Conservation (phyloP, 805 yeast genomes). For the Ogataea wickerhamii region DNA sequence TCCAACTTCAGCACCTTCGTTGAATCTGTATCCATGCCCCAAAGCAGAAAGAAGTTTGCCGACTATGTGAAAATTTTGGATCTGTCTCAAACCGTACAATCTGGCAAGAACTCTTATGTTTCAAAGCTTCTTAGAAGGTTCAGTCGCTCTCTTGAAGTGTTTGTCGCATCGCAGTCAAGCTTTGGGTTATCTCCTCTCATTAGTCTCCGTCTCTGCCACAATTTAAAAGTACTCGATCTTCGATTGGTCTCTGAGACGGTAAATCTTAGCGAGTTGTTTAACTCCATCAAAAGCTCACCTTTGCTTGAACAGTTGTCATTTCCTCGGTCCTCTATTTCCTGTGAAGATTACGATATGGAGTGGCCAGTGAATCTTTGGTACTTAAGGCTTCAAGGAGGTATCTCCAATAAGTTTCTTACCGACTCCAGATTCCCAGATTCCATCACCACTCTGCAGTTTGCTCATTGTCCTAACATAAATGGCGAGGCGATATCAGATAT, state of each 20-base stretch:
- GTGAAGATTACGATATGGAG: constrained; percentile 51
- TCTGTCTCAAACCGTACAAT: constrained; percentile 75
- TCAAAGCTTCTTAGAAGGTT: constrained; percentile 81
- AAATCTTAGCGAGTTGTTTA: constrained; percentile 74
- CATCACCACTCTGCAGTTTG: constrained; percentile 67
- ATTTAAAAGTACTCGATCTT: constrained; percentile 64
- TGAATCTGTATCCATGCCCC: constrained; percentile 47
- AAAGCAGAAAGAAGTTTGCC: constrained; percentile 49
- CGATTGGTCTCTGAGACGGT: constrained; percentile 89
- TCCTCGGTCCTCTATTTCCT: constrained; percentile 81
- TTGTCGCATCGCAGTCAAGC: constrained; percentile 91
- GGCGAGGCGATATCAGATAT: constrained; percentile 63
- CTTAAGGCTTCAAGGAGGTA: constrained; percentile 83
- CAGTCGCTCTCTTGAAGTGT: constrained; percentile 55
- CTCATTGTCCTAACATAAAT: constrained; percentile 80
- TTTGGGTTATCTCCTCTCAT: constrained; percentile 88
- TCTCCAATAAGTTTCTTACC: constrained; percentile 72
- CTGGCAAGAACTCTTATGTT: constrained; percentile 88
- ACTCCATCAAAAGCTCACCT: constrained; percentile 61
- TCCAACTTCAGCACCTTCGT: constrained; percentile 72
- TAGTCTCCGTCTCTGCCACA: constrained; percentile 69
- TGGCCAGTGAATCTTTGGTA: constrained; percentile 83
- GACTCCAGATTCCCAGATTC: constrained; percentile 70
- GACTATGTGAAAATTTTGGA: constrained; percentile 63
- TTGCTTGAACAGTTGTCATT: constrained; percentile 73